Conservation (phyloP, 495 filamentous ascomycete species). For the Podospora didyma region DNA sequence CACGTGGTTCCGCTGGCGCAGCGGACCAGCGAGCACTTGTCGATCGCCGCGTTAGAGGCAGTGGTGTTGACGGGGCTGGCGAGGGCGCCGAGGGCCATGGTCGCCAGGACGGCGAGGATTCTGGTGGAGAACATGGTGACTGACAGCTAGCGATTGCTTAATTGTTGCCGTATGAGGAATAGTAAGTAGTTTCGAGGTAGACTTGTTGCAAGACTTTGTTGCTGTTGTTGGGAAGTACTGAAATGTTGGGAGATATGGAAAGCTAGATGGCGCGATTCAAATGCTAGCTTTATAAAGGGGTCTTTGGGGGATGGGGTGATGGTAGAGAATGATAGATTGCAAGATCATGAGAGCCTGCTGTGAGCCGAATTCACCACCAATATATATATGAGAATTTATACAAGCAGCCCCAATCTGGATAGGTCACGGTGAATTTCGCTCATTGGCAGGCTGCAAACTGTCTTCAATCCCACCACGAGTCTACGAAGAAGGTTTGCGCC, state of each 20-base stretch:
- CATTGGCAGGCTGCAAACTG: neutral
- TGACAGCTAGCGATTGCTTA: slow-evolving; percentile 1
- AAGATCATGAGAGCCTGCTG: too few species aligned
- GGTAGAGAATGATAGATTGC: too few species aligned
- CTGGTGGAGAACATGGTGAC: neutral
- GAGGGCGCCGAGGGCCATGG: neutral
- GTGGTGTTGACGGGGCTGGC: slow-evolving; percentile 12
- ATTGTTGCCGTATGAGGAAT: neutral
- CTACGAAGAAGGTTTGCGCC: neutral
- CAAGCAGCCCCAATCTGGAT: neutral
- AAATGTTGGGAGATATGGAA: too few species aligned
- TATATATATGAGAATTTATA: too few species aligned
- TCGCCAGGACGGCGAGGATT: slow-evolving; percentile 7
- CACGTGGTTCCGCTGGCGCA: slow-evolving; percentile 14
- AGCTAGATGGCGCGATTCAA: too few species aligned
- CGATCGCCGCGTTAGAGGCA: too few species aligned
- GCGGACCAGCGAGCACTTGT: slow-evolving; percentile 12
- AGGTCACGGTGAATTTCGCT: neutral
- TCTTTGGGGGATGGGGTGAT: too few species aligned
- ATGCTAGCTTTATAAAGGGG: too few species aligned
- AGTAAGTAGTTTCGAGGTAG: neutral
- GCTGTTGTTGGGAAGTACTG: too few species aligned
- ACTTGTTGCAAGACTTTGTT: neutral
- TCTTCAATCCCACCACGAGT: neutral
- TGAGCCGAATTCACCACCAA: too few species aligned